phyloP scores from a whole-genome alignment of 73 alveolate genomes.

The Paramecium sexaurelia region DNA sequence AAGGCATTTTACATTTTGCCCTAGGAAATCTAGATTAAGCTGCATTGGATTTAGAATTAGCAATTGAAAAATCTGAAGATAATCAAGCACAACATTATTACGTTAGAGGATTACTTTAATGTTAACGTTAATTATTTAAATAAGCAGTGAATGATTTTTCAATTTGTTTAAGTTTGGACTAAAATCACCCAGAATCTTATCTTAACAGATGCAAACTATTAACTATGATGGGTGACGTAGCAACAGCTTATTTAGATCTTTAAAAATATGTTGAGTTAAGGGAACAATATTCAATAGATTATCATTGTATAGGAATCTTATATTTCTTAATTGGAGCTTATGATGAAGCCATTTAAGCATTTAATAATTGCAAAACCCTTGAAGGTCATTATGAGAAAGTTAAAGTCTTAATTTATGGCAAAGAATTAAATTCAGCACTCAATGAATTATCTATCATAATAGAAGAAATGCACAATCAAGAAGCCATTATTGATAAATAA shows the following conservation, averaged over 20 bases:
- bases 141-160: constrained; percentile 70
- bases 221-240: constrained; percentile 33
- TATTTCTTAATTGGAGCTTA: constrained; percentile 45
- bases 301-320: constrained; percentile 28
- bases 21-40: constrained; percentile 12
- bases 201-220: constrained; percentile 53
- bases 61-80: constrained; percentile 69
- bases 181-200: constrained; percentile 45
- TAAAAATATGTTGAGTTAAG: constrained; percentile 31
- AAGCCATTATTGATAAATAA: not conserved
- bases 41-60: constrained; percentile 14
- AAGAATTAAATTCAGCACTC: constrained; percentile 51
- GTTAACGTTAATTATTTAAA: constrained; percentile 33
- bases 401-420: constrained; percentile 16
- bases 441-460: constrained; percentile 1
- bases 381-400: constrained; percentile 22
- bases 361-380: not conserved
- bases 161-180: constrained; percentile 37
- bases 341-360: constrained; percentile 50
- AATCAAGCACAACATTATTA: constrained; percentile 58
- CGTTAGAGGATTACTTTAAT: constrained; percentile 58
- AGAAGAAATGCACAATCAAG: not conserved
- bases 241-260: constrained; percentile 27
- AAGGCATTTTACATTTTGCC: constrained; percentile 51
- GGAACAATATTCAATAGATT: not conserved